Base-by-base conservation (phyloP, 2,329 filamentous ascomycete genomes). In the Diaporthe caulivora region DNA sequence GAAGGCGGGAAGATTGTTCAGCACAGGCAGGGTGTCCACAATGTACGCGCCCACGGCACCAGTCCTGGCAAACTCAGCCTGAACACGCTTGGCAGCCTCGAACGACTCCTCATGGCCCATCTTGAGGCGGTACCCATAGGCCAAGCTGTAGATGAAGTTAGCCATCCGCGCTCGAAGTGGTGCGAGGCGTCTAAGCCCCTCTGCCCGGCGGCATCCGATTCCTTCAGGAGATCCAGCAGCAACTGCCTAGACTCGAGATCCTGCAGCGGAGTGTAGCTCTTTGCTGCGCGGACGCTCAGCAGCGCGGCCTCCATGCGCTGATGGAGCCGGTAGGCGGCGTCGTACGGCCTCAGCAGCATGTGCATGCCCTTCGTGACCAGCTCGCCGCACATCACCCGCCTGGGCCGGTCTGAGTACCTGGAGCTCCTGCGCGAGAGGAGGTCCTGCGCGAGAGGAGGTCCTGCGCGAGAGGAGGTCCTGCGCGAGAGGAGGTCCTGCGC, bases 21-120 rank as follows among this genome's bases (percentile, higher is more conserved):
- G 74, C 65, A 79, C 71, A 10, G 79, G 78, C 34, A 82, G 77
- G 1, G 78, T 76, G 71, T 82, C 80, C 9, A 80, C 80, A 18
- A 79, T 74, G 75, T 80, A 85, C 6, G 34, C 21, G 3, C 71
- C 71, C 2, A 47, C 44, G 13, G 78, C 78, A 11, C 79, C 80
- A 4, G 82, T 79, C 18, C 79, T 77, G 67, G 80, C 81, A 15
- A 84, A 70, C 17, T 47, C 4, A 7, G 44, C 54, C 37, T 69
- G 37, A 34, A 67, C 15, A 18, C 55, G 2, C 18, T 72, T 37
- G 9, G 24, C 65, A 11, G 47, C 18, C 7, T 11, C 13, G 24
- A 69, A 15, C 24, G 77, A 44, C 3, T n/a, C 44, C 55, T 60
- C 55, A 18, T 8, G 55, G 55, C 55, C 55, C 2, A 34, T 60